phyloP scores from a whole-genome alignment of 2,329 filamentous ascomycete species.

The Colletotrichum eremochloae region DNA sequence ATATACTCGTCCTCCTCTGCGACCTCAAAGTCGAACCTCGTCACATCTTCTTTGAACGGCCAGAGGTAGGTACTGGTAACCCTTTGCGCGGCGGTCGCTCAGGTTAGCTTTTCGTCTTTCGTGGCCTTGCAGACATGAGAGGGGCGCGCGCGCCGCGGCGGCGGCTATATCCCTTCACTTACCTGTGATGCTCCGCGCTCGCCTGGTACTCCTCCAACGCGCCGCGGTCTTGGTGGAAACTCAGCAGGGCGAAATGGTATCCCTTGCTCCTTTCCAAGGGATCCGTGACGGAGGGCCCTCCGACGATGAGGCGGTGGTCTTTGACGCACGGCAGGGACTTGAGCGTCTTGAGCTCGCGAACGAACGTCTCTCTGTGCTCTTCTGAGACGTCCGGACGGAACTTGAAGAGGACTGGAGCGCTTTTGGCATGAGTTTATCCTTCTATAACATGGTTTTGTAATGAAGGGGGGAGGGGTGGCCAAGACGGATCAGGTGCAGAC shows the following conservation, averaged over 20 bases:
- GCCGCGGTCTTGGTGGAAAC: constrained; percentile 60
- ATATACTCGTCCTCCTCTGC: constrained; percentile 51
- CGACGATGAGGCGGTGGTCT: constrained; percentile 62
- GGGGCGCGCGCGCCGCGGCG: no score
- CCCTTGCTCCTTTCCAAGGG: constrained; percentile 67
- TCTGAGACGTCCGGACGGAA: constrained; percentile 58
- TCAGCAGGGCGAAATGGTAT: constrained; percentile 64
- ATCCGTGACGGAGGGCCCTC: constrained; percentile 65
- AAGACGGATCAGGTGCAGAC: no score
- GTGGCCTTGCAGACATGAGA: not conserved
- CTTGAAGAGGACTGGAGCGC: constrained; percentile 61
- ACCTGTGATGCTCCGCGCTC: constrained; percentile 65
- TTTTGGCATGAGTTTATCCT: not conserved
- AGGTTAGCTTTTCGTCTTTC: not conserved
- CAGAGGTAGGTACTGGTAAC: constrained; percentile 65
- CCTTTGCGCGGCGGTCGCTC: constrained; percentile 54
- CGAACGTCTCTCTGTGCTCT: constrained; percentile 60
- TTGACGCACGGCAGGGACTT: constrained; percentile 63
- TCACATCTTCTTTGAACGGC: constrained; percentile 66
- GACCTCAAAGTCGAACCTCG: constrained; percentile 68
- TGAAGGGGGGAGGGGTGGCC: no score
- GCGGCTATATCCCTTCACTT: constrained; percentile 1
- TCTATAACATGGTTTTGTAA: not conserved
- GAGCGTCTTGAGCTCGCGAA: constrained; percentile 62
- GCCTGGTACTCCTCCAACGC: constrained; percentile 66